Evolutionary conservation across 1,139 yeast genomes (phyloP).

Genomic region (Sugiyamaella castrensis): DNA sequence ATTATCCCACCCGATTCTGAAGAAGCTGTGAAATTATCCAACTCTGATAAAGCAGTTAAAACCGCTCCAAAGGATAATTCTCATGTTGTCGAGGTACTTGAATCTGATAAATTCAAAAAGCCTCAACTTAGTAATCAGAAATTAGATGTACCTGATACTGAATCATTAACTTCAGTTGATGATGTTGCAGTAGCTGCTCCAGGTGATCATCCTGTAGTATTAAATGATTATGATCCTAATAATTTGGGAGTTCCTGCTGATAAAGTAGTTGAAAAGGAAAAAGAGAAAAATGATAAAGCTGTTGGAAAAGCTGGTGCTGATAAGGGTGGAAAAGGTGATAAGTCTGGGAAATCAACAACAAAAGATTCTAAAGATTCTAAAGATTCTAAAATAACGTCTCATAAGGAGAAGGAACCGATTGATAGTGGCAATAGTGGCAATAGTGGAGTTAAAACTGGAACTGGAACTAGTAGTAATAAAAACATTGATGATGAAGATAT

Average conservation of each 20-base stretch:
- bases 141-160: conserved; percentile 30
- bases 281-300: conserved; percentile 9
- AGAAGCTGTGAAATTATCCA: conserved; percentile 30
- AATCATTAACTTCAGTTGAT: conserved; percentile 20
- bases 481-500: background rate
- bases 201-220: conserved; percentile 36
- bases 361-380: too few relatives aligned
- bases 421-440: background rate
- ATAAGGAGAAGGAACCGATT: too few relatives aligned
- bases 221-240: conserved; percentile 41
- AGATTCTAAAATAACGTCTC: too few relatives aligned
- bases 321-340: background rate
- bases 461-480: background rate
- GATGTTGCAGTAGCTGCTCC: conserved; percentile 24
- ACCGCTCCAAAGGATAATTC: conserved; percentile 40
- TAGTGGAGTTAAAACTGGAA: background rate
- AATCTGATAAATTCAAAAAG: conserved; percentile 33
- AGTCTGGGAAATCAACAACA: too few relatives aligned
- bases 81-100: conserved; percentile 24
- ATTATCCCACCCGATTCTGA: conserved; percentile 34
- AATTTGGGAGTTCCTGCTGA: conserved; percentile 36
- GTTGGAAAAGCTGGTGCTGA: conserved; percentile 8
- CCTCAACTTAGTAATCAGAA: conserved; percentile 32
- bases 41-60: conserved; percentile 35
- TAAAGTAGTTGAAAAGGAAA: conserved; percentile 16